phyloP scores from a whole-genome alignment of 345 rosid species.

The Syzygium jambos region DNA sequence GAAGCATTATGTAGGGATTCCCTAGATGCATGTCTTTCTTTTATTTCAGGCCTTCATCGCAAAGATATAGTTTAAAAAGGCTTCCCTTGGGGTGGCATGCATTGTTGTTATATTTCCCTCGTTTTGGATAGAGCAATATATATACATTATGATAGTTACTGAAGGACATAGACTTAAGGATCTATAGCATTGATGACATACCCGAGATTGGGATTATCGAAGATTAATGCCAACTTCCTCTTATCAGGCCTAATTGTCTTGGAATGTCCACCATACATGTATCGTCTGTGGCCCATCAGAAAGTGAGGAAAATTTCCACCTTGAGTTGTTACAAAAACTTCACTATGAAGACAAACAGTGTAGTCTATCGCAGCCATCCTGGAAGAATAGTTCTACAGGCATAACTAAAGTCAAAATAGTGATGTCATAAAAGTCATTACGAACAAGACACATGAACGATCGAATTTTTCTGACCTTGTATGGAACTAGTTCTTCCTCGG shows the following conservation, averaged over 20 bases:
- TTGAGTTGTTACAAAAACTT: slow-evolving; percentile 97
- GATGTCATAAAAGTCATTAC: neutral
- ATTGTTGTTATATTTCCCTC: neutral
- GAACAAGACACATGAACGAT: neutral
- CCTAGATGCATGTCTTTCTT: neutral
- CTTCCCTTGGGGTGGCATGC: neutral
- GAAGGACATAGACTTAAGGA: neutral
- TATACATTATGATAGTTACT: neutral
- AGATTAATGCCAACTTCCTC: slow-evolving; percentile 84
- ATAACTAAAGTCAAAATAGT: slow-evolving; percentile 9
- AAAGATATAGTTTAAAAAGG: neutral
- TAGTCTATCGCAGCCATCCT: slow-evolving; percentile 99
- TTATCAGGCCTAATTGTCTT: slow-evolving; percentile 97
- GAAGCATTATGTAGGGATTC: neutral
- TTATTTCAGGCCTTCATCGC: neutral
- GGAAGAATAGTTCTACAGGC: slow-evolving; percentile 82
- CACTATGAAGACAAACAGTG: slow-evolving; percentile 99
- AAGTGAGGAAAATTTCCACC: slow-evolving; percentile 99
- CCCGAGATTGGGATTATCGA: slow-evolving; percentile 91
- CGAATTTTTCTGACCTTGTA: slow-evolving; percentile 45
- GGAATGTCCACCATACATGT: slow-evolving; percentile 84
- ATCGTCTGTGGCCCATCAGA: slow-evolving; percentile 95
- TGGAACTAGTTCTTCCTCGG: slow-evolving; percentile 80
- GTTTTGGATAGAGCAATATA: neutral
- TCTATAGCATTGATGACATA: slow-evolving; percentile 19